Base-by-base conservation (phyloP, 176 grass and related monocot genomes). In the Cymbopogon citratus region DNA sequence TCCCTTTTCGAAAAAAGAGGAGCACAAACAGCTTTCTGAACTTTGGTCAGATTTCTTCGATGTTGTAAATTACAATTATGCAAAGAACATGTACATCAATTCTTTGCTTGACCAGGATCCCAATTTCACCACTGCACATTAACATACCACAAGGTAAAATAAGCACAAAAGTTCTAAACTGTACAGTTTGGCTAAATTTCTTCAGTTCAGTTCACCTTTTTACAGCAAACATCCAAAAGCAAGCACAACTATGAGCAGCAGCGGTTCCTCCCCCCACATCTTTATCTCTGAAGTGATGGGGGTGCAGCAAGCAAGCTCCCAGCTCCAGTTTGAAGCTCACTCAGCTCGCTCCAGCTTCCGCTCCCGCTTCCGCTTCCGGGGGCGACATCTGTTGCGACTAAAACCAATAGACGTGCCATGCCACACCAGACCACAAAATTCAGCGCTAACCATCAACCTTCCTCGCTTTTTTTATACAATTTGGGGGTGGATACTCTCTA, bases 381-480 rank as follows among this genome's bases (percentile, higher is more conserved):
- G 82, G 74, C 68, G 61, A 74, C 88, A 90, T 86, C 88, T 40
- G 11, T 83, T 83, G 59, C 61, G 12, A 83, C 44, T 83, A 86
- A 86, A 90, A 74, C 83, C 29, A 63, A 67, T 61, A 78, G 84
- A 90, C 86, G 80, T 46, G 74, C 79, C 83, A 82, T 78, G 78
- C 83, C 80, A 86, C 88, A 51, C 79, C 83, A 86, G 26, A 33
- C 40, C 83, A 81, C 34, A 66, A 45, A 89, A 41, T 82, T 60
- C 60, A 52, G 76, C 29, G 51, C 70, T 80, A 71, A 71, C 82
- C 60, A 28, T 63, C 71, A 63, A 81, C 75, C 87, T 76, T 89
- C 62, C 84, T 86, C 84, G 12, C 40, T 83, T 39, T 90, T 61
- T 90, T 33, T 33, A 83, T 90, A 90, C 88, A 90, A 13, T 90